phyloP scores from a whole-genome alignment of 768 basidiomycete species.

The Boletus rex-veris region DNA sequence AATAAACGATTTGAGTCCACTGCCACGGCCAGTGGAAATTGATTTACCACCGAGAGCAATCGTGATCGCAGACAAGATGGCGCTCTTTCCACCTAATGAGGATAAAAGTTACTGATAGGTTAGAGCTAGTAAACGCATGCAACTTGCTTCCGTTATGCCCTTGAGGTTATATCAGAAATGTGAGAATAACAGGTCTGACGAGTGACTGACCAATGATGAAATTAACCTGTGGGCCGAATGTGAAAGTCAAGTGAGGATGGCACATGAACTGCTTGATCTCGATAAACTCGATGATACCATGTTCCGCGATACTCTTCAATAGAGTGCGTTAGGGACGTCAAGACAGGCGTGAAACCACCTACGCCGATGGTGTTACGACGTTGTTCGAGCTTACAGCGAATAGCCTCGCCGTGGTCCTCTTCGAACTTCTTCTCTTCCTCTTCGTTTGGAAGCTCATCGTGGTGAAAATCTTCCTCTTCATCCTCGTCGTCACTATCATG shows the following conservation, averaged over 20 bases:
- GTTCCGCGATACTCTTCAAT: constrained; percentile 70
- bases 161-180: constrained; percentile 26
- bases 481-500: constrained; percentile 31
- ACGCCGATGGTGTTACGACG: constrained; percentile 39
- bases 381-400: constrained; percentile 52
- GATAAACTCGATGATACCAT: constrained; percentile 83
- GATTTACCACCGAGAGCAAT: constrained; percentile 94
- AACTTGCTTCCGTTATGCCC: constrained; percentile 90
- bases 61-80: constrained; percentile 88
- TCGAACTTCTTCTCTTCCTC: constrained; percentile 68
- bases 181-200: neutral
- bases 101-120: neutral
- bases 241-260: constrained; percentile 78
- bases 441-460: constrained; percentile 40
- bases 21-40: constrained; percentile 84
- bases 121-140: neutral
- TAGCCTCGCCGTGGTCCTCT: constrained; percentile 51
- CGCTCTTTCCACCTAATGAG: constrained; percentile 84
- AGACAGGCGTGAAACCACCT: constrained; percentile 43
- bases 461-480: constrained; percentile 33
- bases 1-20: constrained; percentile 79
- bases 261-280: constrained; percentile 97
- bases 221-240: constrained; percentile 92
- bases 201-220: constrained; percentile 79
- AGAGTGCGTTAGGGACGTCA: neutral